Conservation (phyloP, 1,139 yeast species). For the Insectozyma bohioensis region DNA sequence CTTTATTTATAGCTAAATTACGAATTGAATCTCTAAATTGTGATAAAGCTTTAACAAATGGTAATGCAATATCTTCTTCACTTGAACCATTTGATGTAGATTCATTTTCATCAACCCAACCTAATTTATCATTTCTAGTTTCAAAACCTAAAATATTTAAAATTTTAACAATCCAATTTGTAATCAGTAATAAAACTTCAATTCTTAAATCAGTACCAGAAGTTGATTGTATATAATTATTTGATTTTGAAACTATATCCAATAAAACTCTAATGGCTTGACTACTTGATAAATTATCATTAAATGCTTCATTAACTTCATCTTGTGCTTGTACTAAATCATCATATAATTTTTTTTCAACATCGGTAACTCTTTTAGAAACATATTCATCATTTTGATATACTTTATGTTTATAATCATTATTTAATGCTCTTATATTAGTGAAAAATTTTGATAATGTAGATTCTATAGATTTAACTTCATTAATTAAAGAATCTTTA, state of each 20-base stretch:
- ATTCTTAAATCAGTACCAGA: conserved; percentile 53
- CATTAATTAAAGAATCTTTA: conserved; percentile 74
- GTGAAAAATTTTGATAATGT: conserved; percentile 80
- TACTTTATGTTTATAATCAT: conserved; percentile 56
- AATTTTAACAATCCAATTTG: conserved; percentile 70
- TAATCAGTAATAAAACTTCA: conserved; percentile 64
- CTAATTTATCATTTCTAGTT: conserved; percentile 65
- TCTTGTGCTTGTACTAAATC: conserved; percentile 55
- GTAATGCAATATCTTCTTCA: conserved; percentile 70
- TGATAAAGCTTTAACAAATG: conserved; percentile 76
- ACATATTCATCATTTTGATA: conserved; percentile 41
- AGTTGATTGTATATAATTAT: conserved; percentile 62
- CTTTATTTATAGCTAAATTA: conserved; percentile 65
- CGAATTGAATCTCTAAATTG: conserved; percentile 82
- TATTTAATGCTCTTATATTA: conserved; percentile 72
- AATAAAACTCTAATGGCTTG: conserved; percentile 62
- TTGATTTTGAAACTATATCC: conserved; percentile 69
- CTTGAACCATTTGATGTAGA: conserved; percentile 12
- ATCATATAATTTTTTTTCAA: conserved; percentile 56
- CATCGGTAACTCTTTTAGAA: conserved; percentile 51
- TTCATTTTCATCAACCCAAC: conserved; percentile 60
- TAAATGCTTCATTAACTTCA: conserved; percentile 74
- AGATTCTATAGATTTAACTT: conserved; percentile 75
- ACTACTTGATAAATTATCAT: conserved; percentile 85
- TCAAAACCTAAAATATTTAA: conserved; percentile 75